Evolutionary conservation across 495 filamentous ascomycete genomes (phyloP), one percentile per base, ranked within the genome.

Genomic region (Penicillium desertorum): DNA sequence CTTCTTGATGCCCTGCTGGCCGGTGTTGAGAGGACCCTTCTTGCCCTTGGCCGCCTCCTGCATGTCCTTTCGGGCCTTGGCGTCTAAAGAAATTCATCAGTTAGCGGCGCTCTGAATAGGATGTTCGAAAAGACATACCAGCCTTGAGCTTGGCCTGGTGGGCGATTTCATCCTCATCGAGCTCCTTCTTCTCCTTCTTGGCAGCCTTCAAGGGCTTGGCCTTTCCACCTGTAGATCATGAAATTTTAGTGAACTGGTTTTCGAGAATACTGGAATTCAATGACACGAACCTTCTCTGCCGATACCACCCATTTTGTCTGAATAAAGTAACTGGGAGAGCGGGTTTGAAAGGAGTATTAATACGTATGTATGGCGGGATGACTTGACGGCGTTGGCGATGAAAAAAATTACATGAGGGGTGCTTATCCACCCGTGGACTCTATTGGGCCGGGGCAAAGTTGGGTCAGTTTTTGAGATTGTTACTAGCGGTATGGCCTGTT

Each of bases 1-100:
- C 79, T 90, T 92, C 85, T 92, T 94, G 78, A 94, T 94, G 48
- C 89, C 89, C 76, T 92, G 89, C 49, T 79, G 69, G 34, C 89
- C 90, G 47, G 85, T 86, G 74, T 89, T 90, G 77, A 86, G 58
- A n/a, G 80, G 81, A 17, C 80, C 80, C 71, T 78, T 78, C 69
- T 81, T 81, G 64, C 76, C 75, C 64, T 82, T 80, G 51, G 76
- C 75, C 72, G 88, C 86, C 45, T 86, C 83, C 27, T 82, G 80
- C 73, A 91, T 64, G 3, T 89, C 88, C 71, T 88, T 86, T 75
- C 84, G 86, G 9, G 87, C 88, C 79, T 90, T 89, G 67, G 86
- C 86, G 57, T 89, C 89, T 92, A 57, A 8, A 27, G 36, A 29
- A n/a, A 0, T 8, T 44, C 52, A 12, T 49, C 14, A 25, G 36